A percentile compares a stretch with the other conserved stretches of the same genome.
These are phyloP conservation scores for Coniochaeta hoffmannii DNA, from an alignment of 2,329 filamentous ascomycete genomes.

Conservation along the genomic window DNA sequence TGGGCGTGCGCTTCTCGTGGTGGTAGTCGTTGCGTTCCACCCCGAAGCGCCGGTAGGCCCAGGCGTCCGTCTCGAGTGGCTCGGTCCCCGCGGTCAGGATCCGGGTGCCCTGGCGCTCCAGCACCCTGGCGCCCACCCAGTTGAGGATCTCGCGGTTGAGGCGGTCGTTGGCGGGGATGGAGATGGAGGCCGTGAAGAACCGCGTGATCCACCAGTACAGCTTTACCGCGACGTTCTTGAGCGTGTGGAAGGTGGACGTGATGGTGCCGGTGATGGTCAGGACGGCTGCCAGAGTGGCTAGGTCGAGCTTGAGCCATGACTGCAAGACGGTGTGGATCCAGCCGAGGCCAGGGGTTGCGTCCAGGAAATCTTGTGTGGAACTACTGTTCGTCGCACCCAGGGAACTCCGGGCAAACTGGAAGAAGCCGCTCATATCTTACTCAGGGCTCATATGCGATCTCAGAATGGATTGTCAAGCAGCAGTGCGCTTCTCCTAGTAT, in stretches of 20 bases:
- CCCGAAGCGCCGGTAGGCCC: slow-evolving; percentile 16
- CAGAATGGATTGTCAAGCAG: no score
- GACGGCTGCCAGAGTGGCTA: background rate
- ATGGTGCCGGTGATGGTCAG: slow-evolving; percentile 2
- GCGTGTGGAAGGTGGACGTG: background rate
- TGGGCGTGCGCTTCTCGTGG: slow-evolving; percentile 24
- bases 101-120: slow-evolving; percentile 20
- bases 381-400: background rate
- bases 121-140: slow-evolving; percentile 28
- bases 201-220: slow-evolving; percentile 27
- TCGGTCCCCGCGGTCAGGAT: slow-evolving; percentile 27
- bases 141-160: slow-evolving; percentile 20
- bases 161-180: slow-evolving; percentile 26
- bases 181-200: slow-evolving; percentile 29
- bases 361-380: background rate
- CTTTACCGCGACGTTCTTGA: slow-evolving; percentile 13
- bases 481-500: background rate
- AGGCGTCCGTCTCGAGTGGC: slow-evolving; percentile 21
- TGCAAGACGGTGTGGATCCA: background rate
- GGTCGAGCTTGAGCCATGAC: background rate
- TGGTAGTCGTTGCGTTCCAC: slow-evolving; percentile 23
- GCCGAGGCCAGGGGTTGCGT: background rate
- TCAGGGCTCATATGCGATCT: no score
- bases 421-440: background rate
- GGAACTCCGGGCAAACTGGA: background rate